Base-by-base conservation (phyloP, 345 rosid species). In the Camelina sativa region DNA sequence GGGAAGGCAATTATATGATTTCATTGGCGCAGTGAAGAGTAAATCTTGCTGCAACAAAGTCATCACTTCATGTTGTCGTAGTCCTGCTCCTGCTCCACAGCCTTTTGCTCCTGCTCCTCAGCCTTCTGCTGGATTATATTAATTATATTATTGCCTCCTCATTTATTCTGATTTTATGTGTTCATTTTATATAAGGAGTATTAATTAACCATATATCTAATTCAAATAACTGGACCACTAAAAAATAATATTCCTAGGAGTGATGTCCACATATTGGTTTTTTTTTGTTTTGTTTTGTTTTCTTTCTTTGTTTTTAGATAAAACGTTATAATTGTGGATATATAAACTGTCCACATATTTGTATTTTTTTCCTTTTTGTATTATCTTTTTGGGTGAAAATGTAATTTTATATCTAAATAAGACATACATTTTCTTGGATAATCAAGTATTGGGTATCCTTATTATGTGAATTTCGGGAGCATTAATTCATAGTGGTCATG, bases 31-130 rank as follows among this genome's bases (percentile, higher is more conserved):
- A 22, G 44, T 38, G 28, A 17, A 23, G 32, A 8, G 34, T 53
- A 23, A 23, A 23, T 30, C 25, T 66, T 74, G 78, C 56, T 74
- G 78, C 72, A 74, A 66, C 38, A 23, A 23, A 53, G 4, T 53
- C n/a, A 23, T 53, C 4, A 23, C 34, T 53, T 11, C 1, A 6
- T 53, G 58, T 23, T 53, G 58, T 23, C 9, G 30, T 53, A 8
- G 37, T 34, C 9, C 37, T 34, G 37, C 8, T 8, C 56, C 56
- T 50, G 25, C 25, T 17, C 23, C 53, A 7, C 23, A 19, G 13
- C 30, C 56, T 52, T 4, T 8, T 34, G 7, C 35, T 8, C 40
- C 3, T 8, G 8, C 30, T 52, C 30, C 15, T 5, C 22, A 52
- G 3, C 22, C 20, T 16, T 16, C 17, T 28, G 30, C 30, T 28